phyloP scores from a whole-genome alignment of 805 yeast species.

The Candida corydali region DNA sequence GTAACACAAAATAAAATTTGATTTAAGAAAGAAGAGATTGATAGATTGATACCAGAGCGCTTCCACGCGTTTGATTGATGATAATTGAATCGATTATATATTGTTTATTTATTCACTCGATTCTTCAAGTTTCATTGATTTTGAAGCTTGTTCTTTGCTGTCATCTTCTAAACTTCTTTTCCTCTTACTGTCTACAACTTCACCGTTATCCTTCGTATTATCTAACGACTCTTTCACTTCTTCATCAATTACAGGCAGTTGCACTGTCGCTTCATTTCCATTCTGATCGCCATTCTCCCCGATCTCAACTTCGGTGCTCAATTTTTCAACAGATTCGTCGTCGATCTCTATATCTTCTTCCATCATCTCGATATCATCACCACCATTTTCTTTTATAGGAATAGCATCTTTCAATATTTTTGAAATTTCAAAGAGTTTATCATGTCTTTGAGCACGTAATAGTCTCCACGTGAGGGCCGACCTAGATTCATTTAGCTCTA shows the following conservation, averaged over 20 bases:
- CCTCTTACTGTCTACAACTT: background rate
- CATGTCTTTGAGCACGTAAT: slow-evolving; percentile 18
- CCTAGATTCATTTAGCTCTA: slow-evolving; percentile 19
- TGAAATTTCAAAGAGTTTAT: slow-evolving; percentile 26
- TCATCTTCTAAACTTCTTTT: background rate
- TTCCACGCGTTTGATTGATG: too few relatives aligned
- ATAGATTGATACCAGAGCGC: too few relatives aligned
- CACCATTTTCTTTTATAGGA: slow-evolving; percentile 6
- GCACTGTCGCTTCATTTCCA: background rate
- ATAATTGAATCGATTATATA: too few relatives aligned
- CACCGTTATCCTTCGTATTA: background rate
- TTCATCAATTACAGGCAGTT: background rate
- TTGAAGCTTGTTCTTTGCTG: background rate
- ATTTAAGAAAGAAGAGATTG: too few relatives aligned
- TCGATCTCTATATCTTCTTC: background rate
- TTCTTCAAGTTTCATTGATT: background rate
- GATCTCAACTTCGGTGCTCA: too few relatives aligned
- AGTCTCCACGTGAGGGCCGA: slow-evolving; percentile 32
- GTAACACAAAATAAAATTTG: background rate
- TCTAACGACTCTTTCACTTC: background rate
- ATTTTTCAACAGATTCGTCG: background rate
- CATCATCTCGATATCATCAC: slow-evolving; percentile 2
- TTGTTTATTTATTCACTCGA: too few relatives aligned
- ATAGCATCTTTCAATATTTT: slow-evolving; percentile 6
- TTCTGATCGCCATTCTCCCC: background rate